These are phyloP conservation scores for Rossbeevera mucosa DNA, from an alignment of 768 basidiomycete species.

Conservation along the genomic window DNA sequence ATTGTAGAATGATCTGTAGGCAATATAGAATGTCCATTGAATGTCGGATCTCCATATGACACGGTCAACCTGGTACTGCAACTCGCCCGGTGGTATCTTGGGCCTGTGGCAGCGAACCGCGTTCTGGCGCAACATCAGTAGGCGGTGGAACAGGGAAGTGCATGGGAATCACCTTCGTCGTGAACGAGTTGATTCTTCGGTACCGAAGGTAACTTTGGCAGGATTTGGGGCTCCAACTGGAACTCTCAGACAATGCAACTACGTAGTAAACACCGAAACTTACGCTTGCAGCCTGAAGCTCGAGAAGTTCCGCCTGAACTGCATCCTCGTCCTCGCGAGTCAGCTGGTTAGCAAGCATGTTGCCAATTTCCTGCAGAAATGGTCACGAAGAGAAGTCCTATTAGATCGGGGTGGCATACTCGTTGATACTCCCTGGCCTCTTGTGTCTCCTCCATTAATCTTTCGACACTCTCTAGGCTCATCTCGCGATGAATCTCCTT, in stretches of 20 bases:
- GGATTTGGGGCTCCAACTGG: slow-evolving; percentile 30
- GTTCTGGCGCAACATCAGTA: slow-evolving; percentile 11
- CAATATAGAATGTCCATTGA: neutral
- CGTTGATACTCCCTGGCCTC: slow-evolving; percentile 91
- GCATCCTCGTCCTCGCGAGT: slow-evolving; percentile 90
- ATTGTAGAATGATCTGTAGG: slow-evolving; percentile 6
- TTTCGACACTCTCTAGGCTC: slow-evolving; percentile 90
- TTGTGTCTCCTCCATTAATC: slow-evolving; percentile 84
- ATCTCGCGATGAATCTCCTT: slow-evolving; percentile 94
- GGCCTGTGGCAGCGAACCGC: neutral
- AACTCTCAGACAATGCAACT: neutral
- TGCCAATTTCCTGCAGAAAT: slow-evolving; percentile 74
- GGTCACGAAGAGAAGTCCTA: neutral
- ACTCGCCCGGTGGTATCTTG: slow-evolving; percentile 10
- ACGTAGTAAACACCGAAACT: slow-evolving; percentile 20
- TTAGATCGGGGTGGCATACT: slow-evolving; percentile 41
- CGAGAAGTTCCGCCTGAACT: slow-evolving; percentile 77
- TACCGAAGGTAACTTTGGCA: slow-evolving; percentile 48
- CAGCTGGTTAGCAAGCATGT: slow-evolving; percentile 77
- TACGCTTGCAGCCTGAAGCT: slow-evolving; percentile 63
- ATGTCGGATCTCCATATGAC: neutral
- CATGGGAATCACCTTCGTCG: slow-evolving; percentile 26
- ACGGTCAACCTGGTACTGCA: slow-evolving; percentile 22
- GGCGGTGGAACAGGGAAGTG: neutral
- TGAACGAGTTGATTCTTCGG: slow-evolving; percentile 44